Conservation (phyloP, 1,284 basidiomycete species). For the Pholiota adiposa region DNA sequence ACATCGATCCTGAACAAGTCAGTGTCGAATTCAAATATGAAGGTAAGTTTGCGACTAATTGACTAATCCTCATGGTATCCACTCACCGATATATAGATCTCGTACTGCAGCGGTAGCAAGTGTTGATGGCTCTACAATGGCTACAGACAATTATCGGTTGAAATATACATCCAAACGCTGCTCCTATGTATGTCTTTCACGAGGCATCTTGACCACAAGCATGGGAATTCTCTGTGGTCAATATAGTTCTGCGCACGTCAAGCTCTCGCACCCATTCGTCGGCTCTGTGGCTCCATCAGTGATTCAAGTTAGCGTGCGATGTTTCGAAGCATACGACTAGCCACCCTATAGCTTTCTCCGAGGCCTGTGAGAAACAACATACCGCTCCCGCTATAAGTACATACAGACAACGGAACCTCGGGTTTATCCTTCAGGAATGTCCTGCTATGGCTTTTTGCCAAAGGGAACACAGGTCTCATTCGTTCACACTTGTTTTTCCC, state of each 20-base stretch:
- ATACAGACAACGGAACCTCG: not conserved
- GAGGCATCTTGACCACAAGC: not conserved
- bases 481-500: not conserved
- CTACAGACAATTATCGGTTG: not conserved
- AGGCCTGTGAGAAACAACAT: not conserved
- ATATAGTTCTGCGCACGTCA: not conserved
- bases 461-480: not conserved
- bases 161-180: not conserved
- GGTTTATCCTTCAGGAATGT: not conserved
- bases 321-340: not conserved
- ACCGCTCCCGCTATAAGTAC: not conserved
- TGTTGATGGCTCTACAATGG: no score
- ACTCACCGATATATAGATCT: no score
- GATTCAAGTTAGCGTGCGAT: not conserved
- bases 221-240: not conserved
- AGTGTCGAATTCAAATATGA: no score
- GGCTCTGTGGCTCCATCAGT: not conserved
- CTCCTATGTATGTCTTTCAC: not conserved
- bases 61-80: no score
- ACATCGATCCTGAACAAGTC: no score
- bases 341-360: not conserved
- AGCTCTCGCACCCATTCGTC: slow-evolving; percentile 9
- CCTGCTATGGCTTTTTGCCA: not conserved
- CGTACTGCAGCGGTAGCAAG: no score
- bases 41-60: no score